Evolutionary conservation across 345 rosid genomes (phyloP).

Genomic region (Salix exigua): DNA sequence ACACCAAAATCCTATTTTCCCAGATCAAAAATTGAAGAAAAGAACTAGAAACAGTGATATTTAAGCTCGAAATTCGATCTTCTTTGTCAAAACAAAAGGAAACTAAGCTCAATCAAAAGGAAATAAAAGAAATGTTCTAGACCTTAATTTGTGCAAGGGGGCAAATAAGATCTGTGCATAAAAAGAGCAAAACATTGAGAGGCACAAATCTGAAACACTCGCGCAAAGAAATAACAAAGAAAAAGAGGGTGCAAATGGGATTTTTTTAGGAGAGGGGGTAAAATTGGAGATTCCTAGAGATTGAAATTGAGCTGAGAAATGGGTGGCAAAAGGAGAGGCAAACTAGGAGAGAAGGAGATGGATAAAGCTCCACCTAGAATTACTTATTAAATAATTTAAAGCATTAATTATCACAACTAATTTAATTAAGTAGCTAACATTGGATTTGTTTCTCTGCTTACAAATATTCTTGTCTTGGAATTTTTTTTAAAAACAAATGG

Average conservation of each 20-base stretch:
- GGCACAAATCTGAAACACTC: neutral
- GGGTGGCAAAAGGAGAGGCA: conserved; percentile 32
- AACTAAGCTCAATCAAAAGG: neutral
- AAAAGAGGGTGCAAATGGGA: neutral
- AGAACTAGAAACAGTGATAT: neutral
- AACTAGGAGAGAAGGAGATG: conserved; percentile 36
- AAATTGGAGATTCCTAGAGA: neutral
- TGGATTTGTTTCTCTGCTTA: neutral
- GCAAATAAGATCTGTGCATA: conserved; percentile 39
- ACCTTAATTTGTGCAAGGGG: conserved; percentile 33
- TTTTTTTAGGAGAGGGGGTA: neutral
- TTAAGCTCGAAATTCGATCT: neutral
- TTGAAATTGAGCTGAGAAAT: conserved; percentile 16
- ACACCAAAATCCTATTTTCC: conserved; percentile 15
- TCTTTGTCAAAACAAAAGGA: neutral
- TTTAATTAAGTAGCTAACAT: neutral
- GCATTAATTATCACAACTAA: neutral
- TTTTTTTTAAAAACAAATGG: neutral
- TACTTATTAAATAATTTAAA: neutral
- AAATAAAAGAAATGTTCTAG: neutral
- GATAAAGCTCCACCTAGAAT: conserved; percentile 26
- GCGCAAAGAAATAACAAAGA: neutral
- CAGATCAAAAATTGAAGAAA: neutral
- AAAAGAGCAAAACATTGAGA: conserved; percentile 37
- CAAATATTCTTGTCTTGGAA: neutral